phyloP scores from a whole-genome alignment of 1,284 basidiomycete species.

The Trichosporon inkin region DNA sequence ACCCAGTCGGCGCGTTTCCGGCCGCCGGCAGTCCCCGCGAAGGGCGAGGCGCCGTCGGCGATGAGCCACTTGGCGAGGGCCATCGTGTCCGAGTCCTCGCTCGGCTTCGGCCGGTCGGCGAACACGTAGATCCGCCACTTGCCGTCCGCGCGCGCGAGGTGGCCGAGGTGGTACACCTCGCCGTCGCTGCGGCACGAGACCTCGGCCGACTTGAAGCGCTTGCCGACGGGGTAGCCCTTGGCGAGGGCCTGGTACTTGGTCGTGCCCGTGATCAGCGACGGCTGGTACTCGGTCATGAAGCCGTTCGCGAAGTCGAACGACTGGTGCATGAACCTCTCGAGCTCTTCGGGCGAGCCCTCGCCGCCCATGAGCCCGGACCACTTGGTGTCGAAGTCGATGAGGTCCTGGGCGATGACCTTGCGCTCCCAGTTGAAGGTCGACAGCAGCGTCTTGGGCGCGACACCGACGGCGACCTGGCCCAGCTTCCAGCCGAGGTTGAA shows the following conservation, averaged over 20 bases:
- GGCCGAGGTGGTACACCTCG: conserved; percentile 10
- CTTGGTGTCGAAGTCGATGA: conserved; percentile 73
- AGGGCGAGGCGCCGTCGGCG: conserved; percentile 10
- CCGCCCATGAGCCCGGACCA: conserved; percentile 66
- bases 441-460: conserved; percentile 62
- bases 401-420: conserved; percentile 55
- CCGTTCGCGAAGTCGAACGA: conserved; percentile 15
- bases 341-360: conserved; percentile 10
- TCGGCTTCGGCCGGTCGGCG: conserved; percentile 11
- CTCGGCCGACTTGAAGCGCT: conserved; percentile 21
- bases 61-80: conserved; percentile 9
- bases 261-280: conserved; percentile 6
- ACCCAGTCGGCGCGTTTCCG: conserved; percentile 12
- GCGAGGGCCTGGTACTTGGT: conserved; percentile 7
- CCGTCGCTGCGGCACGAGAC: conserved; percentile 46
- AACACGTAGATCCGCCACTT: conserved; percentile 17
- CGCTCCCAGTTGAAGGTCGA: conserved; percentile 53
- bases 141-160: conserved; percentile 15
- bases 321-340: conserved; percentile 52
- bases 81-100: neutral
- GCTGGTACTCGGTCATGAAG: conserved; percentile 17
- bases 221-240: conserved; percentile 13
- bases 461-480: conserved; percentile 55
- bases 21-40: neutral
- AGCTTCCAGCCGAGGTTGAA: conserved; percentile 55